These are phyloP conservation scores for Acrodontium crateriforme DNA, from an alignment of 2,329 filamentous ascomycete genomes.

Conservation along the genomic window DNA sequence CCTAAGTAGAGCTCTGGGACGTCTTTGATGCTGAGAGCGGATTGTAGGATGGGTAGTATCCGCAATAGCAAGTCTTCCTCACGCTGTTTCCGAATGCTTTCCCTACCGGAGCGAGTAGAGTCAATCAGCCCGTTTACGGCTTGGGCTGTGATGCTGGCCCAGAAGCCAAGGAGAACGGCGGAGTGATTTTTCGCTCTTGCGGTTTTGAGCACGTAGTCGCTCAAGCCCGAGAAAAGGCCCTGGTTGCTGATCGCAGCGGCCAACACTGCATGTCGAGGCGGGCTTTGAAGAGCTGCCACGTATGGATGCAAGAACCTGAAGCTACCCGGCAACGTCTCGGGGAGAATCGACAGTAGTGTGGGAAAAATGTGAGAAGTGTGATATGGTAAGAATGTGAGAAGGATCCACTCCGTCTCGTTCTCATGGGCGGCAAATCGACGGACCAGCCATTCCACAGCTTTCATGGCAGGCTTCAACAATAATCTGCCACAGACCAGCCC, in stretches of 20 bases:
- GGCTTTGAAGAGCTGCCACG: constrained; percentile 58
- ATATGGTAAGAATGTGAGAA: constrained; percentile 85
- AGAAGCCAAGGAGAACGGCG: constrained; percentile 70
- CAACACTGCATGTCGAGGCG: constrained; percentile 68
- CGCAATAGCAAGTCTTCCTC: constrained; percentile 63
- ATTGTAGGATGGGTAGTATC: constrained; percentile 57
- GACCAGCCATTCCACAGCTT: constrained; percentile 89
- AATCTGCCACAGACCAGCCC: constrained; percentile 63
- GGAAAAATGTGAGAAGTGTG: constrained; percentile 76
- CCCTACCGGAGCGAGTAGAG: constrained; percentile 58
- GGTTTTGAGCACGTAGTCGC: constrained; percentile 62
- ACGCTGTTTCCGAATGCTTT: constrained; percentile 62
- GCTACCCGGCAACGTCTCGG: constrained; percentile 55
- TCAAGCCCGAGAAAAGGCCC: constrained; percentile 61
- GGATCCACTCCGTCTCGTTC: constrained; percentile 63
- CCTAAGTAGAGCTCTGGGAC: constrained; percentile 69
- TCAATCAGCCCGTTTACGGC: constrained; percentile 73
- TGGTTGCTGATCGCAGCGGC: constrained; percentile 70
- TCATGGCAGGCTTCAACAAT: constrained; percentile 73
- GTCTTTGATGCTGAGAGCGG: constrained; percentile 61
- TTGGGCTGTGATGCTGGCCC: constrained; percentile 79
- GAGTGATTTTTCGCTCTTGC: constrained; percentile 61
- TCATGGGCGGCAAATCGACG: constrained; percentile 88
- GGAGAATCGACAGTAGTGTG: constrained; percentile 75
- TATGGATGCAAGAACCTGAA: constrained; percentile 83